These are phyloP conservation scores for Trifolium fragiferum DNA, from an alignment of 306 rosid species.

Conservation along the genomic window DNA sequence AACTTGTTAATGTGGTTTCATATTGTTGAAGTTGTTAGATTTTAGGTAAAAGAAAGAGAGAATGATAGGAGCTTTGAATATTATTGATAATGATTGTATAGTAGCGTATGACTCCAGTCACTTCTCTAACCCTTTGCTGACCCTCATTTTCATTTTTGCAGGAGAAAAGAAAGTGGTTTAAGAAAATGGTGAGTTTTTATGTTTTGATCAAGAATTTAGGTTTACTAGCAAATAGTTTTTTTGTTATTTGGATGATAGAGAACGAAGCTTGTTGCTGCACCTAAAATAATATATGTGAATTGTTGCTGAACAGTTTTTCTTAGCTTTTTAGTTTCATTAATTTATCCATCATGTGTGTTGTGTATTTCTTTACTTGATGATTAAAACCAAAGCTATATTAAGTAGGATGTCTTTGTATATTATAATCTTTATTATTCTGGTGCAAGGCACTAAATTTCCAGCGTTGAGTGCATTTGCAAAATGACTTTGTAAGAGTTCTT, in stretches of 20 bases:
- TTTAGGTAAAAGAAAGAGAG: no score
- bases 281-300: background rate
- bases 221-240: background rate
- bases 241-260: background rate
- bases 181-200: conserved; percentile 57
- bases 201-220: background rate
- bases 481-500: no score
- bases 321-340: background rate
- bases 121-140: conserved; percentile 28
- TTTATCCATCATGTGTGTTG: background rate
- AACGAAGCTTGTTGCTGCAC: background rate
- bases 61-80: no score
- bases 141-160: conserved; percentile 45
- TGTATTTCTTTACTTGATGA: background rate
- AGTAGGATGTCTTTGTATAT: background rate
- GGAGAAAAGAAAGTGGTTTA: conserved; percentile 72
- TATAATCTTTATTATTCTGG: background rate
- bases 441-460: no score
- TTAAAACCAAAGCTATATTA: background rate
- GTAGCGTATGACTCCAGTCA: background rate
- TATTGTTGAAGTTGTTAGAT: no score
- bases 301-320: background rate
- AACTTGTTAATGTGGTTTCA: conserved; percentile 14
- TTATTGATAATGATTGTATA: no score
- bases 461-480: no score